Conservation (phyloP, 2,329 filamentous ascomycete species). For the Colletotrichum magnum region DNA sequence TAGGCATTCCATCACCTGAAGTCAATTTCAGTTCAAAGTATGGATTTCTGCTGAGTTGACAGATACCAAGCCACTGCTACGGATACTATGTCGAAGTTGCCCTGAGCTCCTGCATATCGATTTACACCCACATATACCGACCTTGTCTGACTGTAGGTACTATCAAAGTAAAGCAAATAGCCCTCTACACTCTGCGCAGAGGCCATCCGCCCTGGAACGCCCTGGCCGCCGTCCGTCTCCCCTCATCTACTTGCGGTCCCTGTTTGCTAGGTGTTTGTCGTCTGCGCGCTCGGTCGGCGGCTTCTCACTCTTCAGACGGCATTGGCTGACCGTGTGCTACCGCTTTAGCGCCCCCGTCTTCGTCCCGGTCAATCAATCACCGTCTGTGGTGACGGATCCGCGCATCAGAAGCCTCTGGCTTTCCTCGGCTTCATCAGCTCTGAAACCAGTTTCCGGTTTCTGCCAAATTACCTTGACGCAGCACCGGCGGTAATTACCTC, state of each 20-base stretch:
- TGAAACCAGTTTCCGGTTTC: conserved; percentile 12
- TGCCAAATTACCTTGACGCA: not conserved
- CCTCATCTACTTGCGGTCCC: not conserved
- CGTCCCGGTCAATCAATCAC: conserved; percentile 18
- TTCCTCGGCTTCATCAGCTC: conserved; percentile 6
- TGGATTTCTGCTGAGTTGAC: too few species aligned
- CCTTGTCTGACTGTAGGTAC: too few species aligned
- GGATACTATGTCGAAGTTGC: too few species aligned
- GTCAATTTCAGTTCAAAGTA: too few species aligned
- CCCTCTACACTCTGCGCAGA: not conserved
- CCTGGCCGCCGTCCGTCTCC: not conserved
- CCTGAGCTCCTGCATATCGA: too few species aligned
- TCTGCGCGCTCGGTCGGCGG: conserved; percentile 13
- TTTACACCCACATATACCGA: too few species aligned
- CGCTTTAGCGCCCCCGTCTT: conserved; percentile 11
- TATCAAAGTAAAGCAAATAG: too few species aligned
- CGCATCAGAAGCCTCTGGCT: conserved; percentile 10
- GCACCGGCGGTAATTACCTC: not conserved
- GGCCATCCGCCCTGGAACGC: not conserved
- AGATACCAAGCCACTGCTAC: too few species aligned
- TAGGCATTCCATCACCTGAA: too few species aligned
- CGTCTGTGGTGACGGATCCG: conserved; percentile 11
- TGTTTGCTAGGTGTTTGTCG: conserved; percentile 13
- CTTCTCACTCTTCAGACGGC: conserved; percentile 16
- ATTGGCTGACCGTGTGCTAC: conserved; percentile 16